Base-by-base conservation (phyloP, 2,329 filamentous ascomycete species). In the Colletotrichum endophyticum region DNA sequence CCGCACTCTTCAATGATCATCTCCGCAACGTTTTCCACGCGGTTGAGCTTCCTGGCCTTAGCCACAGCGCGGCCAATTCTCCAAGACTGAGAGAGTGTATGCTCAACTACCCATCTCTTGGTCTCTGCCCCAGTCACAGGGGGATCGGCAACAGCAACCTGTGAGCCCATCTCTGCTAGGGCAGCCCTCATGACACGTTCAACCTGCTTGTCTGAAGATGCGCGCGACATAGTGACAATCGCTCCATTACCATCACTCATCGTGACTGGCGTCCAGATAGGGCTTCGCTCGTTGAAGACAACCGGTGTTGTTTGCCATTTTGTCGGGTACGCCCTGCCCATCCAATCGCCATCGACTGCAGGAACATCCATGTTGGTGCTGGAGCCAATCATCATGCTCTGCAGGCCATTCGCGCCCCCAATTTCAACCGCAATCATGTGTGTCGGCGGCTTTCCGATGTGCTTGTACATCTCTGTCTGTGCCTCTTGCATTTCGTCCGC, bases 341-440 rank as follows among this genome's bases (percentile, higher is more conserved):
- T 91, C 88, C 88, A 90, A 80, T 91, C 89, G 13, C 86, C 89
- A 70, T 91, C 89, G 5, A 91, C 86, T 2, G 85, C 86, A 0
- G 89, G 89, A 2, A 90, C 77, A 72, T 89, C 83, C 82, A 92
- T 88, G 77, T 89, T 87, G 3, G 84, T 84, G 72, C 87, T 89
- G 0, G 89, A 88, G 5, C 91, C 91, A 9, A 92, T 82, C 9
- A 92, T 86, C 83, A 93, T 85, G 22, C 89, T 88, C 77, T 91
- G 88, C 27, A 93, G 84, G 1, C 92, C 92, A 78, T 94, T 94
- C 3, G 88, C 89, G 16, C 92, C 92, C 16, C 92, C 92, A 70
- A 94, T 92, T 79, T 94, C 92, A 13, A 93, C 82, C 2, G 91
- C 88, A 77, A 94, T 91, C 77, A 93, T 89, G 49, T 91, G 90